A percentile compares a stretch with the other conserved stretches of the same genome.
These are phyloP conservation scores for Chernovozyma aurita DNA, from an alignment of 1,139 yeast genomes.

Conservation along the genomic window DNA sequence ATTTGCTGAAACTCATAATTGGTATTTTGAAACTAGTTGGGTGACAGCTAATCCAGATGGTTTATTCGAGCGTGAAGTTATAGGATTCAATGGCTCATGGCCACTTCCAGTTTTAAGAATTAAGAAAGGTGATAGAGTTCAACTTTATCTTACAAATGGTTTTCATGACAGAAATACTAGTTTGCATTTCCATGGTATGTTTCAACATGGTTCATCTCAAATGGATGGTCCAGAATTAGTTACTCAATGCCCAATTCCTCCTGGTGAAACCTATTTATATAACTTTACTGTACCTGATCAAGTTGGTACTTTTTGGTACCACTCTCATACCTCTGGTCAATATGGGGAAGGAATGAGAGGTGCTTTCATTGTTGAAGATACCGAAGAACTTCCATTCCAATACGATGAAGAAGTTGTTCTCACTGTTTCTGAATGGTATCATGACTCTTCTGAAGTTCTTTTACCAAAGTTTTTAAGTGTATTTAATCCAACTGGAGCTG, in stretches of 20 bases:
- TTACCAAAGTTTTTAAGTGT: conserved; percentile 47
- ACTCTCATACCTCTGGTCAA: conserved; percentile 74
- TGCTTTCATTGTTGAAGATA: conserved; percentile 64
- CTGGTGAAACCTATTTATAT: conserved; percentile 59
- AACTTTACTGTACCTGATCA: conserved; percentile 63
- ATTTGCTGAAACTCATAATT: conserved; percentile 45
- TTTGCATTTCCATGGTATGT: conserved; percentile 73
- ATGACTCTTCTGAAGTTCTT: conserved; percentile 42
- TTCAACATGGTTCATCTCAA: conserved; percentile 53
- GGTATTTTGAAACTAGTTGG: conserved; percentile 52
- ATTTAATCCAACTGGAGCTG: conserved; percentile 80
- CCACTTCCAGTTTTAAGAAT: conserved; percentile 69
- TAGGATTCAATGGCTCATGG: conserved; percentile 70
- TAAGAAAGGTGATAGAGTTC: conserved; percentile 58
- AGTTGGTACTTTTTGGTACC: conserved; percentile 78
- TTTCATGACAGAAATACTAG: conserved; percentile 53
- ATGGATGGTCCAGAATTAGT: conserved; percentile 81
- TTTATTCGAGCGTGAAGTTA: conserved; percentile 40
- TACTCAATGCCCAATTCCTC: conserved; percentile 74
- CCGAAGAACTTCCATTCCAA: conserved; percentile 42
- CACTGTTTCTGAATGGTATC: conserved; percentile 62
- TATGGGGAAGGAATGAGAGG: conserved; percentile 78
- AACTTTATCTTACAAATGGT: conserved; percentile 55
- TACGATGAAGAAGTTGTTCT: conserved; percentile 61
- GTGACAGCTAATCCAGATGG: conserved; percentile 68